phyloP scores from a whole-genome alignment of 257 asterid species.

The Oldenlandia corymbosa region DNA sequence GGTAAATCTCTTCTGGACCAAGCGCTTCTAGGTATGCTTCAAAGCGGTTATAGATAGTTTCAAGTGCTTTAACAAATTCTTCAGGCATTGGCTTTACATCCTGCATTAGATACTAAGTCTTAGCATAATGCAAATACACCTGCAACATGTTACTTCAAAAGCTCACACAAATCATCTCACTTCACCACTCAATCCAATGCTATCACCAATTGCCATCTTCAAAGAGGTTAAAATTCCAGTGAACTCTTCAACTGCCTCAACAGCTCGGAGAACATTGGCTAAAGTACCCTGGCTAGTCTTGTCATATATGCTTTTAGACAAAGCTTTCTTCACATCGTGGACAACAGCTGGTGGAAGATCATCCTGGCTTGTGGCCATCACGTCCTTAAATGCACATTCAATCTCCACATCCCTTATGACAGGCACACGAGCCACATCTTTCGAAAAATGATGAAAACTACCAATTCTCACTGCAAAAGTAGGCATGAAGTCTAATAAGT shows the following conservation, averaged over 20 bases:
- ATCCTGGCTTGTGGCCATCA: conserved; percentile 79
- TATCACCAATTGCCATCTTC: conserved; percentile 87
- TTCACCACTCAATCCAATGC: conserved; percentile 88
- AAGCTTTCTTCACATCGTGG: conserved; percentile 48
- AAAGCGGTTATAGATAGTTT: conserved; percentile 58
- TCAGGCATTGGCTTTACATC: conserved; percentile 81
- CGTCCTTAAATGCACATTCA: conserved; percentile 69
- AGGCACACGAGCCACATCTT: conserved; percentile 59
- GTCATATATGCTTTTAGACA: conserved; percentile 73
- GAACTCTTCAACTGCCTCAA: conserved; percentile 95
- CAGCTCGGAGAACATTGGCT: conserved; percentile 71
- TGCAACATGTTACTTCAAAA: conserved; percentile 4
- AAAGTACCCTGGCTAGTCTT: conserved; percentile 67
- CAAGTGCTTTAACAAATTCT: conserved; percentile 57
- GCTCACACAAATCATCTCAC: conserved; percentile 30
- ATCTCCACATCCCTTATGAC: conserved; percentile 58
- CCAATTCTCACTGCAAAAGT: conserved; percentile 47
- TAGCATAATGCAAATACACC: conserved; percentile 18
- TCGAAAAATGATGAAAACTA: conserved; percentile 56
- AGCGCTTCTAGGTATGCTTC: conserved; percentile 67
- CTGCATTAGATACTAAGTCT: conserved; percentile 35
- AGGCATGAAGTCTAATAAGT: conserved; percentile 34
- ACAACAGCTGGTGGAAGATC: conserved; percentile 63
- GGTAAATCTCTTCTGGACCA: conserved; percentile 76
- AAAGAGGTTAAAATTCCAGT: conserved; percentile 58